Conservation (phyloP, 805 yeast species). For the Dipodascopsis uninucleata region DNA sequence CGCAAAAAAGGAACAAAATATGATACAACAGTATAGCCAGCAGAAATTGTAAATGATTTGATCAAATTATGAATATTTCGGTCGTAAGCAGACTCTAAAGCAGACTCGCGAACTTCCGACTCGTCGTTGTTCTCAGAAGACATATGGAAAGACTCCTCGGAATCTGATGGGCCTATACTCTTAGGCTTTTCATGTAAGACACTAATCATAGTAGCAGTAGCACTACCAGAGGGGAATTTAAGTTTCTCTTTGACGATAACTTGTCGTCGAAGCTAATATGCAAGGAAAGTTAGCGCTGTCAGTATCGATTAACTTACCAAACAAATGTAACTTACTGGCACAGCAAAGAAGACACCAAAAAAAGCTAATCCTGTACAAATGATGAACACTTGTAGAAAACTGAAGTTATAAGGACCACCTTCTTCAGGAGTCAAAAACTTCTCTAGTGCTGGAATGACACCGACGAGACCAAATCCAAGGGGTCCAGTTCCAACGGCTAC, state of each 20-base stretch:
- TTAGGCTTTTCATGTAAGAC: conserved; percentile 68
- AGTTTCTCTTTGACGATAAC: conserved; percentile 83
- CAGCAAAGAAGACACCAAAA: conserved; percentile 93
- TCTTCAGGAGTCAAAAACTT: conserved; percentile 77
- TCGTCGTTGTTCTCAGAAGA: conserved; percentile 2
- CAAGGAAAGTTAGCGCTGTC: not conserved
- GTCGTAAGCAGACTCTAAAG: conserved; percentile 30
- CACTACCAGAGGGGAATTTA: conserved; percentile 92
- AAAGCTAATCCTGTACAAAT: conserved; percentile 90
- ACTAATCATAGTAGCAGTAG: conserved; percentile 88
- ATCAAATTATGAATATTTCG: conserved; percentile 59
- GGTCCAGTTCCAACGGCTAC: conserved; percentile 99
- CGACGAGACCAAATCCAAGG: conserved; percentile 88
- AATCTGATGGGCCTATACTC: conserved; percentile 11
- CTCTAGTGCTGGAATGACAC: conserved; percentile 93
- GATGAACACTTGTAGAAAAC: conserved; percentile 53
- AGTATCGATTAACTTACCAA: not conserved
- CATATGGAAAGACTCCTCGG: conserved; percentile 13
- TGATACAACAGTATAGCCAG: conserved; percentile 65
- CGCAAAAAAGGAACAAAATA: conserved; percentile 70
- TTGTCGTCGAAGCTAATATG: conserved; percentile 59
- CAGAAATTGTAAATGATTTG: conserved; percentile 62
- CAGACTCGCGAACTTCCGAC: conserved; percentile 15
- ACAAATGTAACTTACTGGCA: conserved; percentile 46
- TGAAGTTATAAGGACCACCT: conserved; percentile 48